Percentiles rank a stretch among this genome's conserved stretches.
Conservation (phyloP, 2,329 filamentous ascomycete species). For the Paraphoma chrysanthemicola region DNA sequence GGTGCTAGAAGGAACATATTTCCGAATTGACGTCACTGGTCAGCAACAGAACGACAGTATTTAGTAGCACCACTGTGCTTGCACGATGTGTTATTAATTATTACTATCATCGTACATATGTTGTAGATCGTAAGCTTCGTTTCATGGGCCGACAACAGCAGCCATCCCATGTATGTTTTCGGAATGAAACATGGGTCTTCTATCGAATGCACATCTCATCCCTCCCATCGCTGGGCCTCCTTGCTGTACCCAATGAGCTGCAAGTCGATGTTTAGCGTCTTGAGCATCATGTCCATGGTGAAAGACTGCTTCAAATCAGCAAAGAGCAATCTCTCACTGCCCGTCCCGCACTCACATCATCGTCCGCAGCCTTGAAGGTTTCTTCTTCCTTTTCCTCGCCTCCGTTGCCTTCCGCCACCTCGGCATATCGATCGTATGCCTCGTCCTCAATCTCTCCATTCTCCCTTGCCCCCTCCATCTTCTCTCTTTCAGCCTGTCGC, state of each 20-base stretch:
- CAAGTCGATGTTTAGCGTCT: conserved; percentile 68
- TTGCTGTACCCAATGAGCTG: conserved; percentile 69
- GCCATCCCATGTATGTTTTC: too few relatives aligned
- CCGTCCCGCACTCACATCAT: conserved; percentile 51
- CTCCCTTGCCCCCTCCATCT: conserved; percentile 50
- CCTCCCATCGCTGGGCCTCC: conserved; percentile 63
- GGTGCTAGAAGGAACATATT: too few relatives aligned
- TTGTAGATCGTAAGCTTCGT: background rate
- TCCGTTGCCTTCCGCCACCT: conserved; percentile 46
- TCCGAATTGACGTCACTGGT: too few relatives aligned
- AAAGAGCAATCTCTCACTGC: background rate
- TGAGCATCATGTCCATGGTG: conserved; percentile 74
- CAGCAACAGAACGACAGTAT: too few relatives aligned
- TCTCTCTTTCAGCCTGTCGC: conserved; percentile 49
- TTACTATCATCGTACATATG: background rate
- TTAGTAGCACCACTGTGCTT: too few relatives aligned
- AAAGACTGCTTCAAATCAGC: conserved; percentile 56
- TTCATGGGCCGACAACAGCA: too few relatives aligned
- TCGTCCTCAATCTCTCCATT: conserved; percentile 52
- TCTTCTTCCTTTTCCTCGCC: conserved; percentile 53
- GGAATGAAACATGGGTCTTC: background rate
- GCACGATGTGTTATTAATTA: too few relatives aligned
- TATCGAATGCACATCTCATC: conserved; percentile 42
- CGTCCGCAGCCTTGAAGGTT: conserved; percentile 39
- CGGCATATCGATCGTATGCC: conserved; percentile 55